Percentiles rank a stretch among this genome's conserved stretches.
Evolutionary conservation across 169 alveolate genomes (phyloP).

Genomic region (Sarcocystis neurona): DNA sequence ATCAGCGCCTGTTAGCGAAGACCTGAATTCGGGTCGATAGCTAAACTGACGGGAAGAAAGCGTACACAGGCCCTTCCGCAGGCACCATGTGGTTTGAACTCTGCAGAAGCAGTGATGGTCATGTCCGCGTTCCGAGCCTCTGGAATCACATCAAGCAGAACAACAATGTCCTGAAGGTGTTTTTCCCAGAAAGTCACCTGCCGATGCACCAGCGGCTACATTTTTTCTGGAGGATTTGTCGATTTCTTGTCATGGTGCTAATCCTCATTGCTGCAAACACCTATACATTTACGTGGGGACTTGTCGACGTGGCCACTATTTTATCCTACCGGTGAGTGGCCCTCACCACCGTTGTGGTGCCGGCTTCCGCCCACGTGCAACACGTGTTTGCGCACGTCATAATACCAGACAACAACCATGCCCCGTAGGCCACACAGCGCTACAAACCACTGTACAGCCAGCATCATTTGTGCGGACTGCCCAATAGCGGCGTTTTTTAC

Average conservation of each 20-base stretch:
- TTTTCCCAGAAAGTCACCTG: slow-evolving; percentile 60
- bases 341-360: neutral
- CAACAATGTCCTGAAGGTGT: slow-evolving; percentile 67
- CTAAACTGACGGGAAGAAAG: too few species aligned
- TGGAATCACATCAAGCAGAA: slow-evolving; percentile 70
- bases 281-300: slow-evolving; percentile 28
- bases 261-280: slow-evolving; percentile 61
- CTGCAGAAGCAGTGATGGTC: slow-evolving; percentile 53
- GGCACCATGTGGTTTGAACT: slow-evolving; percentile 18
- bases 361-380: neutral
- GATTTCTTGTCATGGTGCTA: slow-evolving; percentile 67
- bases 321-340: neutral
- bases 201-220: slow-evolving; percentile 69
- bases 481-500: too few species aligned
- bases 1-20: too few species aligned
- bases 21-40: too few species aligned
- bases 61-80: neutral
- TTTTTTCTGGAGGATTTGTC: slow-evolving; percentile 43
- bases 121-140: slow-evolving; percentile 66
- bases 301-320: neutral
- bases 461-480: too few species aligned
- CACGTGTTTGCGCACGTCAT: too few species aligned
- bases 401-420: too few species aligned
- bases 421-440: too few species aligned
- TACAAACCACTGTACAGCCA: too few species aligned